Conservation (phyloP, 2,329 filamentous ascomycete species). For the Bipolaris oryzae region DNA sequence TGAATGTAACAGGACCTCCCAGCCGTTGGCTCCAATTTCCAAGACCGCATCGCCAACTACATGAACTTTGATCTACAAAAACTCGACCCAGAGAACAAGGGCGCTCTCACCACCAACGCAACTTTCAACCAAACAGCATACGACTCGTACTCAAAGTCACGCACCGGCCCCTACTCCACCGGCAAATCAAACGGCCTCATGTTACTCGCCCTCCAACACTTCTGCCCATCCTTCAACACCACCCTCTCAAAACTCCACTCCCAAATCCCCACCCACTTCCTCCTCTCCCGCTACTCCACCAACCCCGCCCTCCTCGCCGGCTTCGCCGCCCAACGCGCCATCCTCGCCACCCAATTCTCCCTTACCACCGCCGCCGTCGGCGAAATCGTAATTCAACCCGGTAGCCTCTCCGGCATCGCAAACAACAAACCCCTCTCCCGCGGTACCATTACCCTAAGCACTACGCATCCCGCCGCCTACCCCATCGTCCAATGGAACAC, state of each 20-base stretch:
- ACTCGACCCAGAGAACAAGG: slow-evolving; percentile 7
- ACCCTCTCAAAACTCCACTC: slow-evolving; percentile 6
- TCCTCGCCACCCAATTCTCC: slow-evolving; percentile 7
- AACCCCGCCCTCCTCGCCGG: neutral
- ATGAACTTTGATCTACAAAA: slow-evolving; percentile 20
- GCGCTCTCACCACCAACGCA: slow-evolving; percentile 16
- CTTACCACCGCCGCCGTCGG: slow-evolving; percentile 25
- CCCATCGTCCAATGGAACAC: slow-evolving; percentile 41
- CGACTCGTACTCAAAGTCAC: slow-evolving; percentile 27
- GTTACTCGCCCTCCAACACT: slow-evolving; percentile 13
- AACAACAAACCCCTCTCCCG: slow-evolving; percentile 26
- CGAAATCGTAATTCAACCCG: slow-evolving; percentile 27
- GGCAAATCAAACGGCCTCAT: slow-evolving; percentile 15
- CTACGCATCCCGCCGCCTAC: slow-evolving; percentile 31
- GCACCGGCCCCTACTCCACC: slow-evolving; percentile 30
- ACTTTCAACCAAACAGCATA: slow-evolving; percentile 29
- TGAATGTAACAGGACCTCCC: slow-evolving; percentile 13
- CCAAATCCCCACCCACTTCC: slow-evolving; percentile 16
- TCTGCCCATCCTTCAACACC: slow-evolving; percentile 5
- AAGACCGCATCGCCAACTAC: slow-evolving; percentile 22
- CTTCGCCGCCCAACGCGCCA: slow-evolving; percentile 10
- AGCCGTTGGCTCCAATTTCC: slow-evolving; percentile 30
- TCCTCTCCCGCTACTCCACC: slow-evolving; percentile 17
- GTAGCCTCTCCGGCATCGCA: slow-evolving; percentile 10
- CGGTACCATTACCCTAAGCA: slow-evolving; percentile 42